A percentile compares a stretch with the other conserved stretches of the same genome.
These are phyloP conservation scores for Phytophthora cactorum DNA, from an alignment of 352 stramenopile species.

Conservation along the genomic window DNA sequence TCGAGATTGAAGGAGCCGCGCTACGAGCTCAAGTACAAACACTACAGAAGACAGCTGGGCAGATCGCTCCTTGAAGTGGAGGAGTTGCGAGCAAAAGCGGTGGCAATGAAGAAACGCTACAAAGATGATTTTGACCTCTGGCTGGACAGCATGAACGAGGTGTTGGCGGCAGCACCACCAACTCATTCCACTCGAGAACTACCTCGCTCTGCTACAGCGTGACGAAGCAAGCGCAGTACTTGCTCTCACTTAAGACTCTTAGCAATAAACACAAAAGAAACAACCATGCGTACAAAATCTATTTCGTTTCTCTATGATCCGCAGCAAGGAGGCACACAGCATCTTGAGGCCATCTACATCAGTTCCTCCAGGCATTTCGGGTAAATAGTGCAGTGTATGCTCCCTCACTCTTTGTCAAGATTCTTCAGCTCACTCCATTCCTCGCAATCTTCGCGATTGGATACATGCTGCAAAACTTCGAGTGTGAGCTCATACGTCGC, in stretches of 20 bases:
- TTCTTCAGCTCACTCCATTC: constrained; percentile 21
- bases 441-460: constrained; percentile 14
- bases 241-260: no score
- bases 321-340: background rate
- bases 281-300: constrained; percentile 4
- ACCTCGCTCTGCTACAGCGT: constrained; percentile 2
- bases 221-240: background rate
- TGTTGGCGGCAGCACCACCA: constrained; percentile 2
- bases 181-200: background rate
- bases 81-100: background rate
- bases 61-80: constrained; percentile 4
- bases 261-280: background rate
- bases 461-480: constrained; percentile 40
- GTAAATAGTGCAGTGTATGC: constrained; percentile 10
- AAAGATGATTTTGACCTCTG: background rate
- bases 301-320: constrained; percentile 20
- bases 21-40: constrained; percentile 1
- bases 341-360: constrained; percentile 9
- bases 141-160: constrained; percentile 1
- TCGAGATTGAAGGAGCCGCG: constrained; percentile 1
- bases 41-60: background rate
- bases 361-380: background rate
- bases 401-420: constrained; percentile 15
- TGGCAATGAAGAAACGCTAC: constrained; percentile 3
- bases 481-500: constrained; percentile 76